Percentiles rank a stretch among this genome's conserved stretches.
phyloP scores from a whole-genome alignment of 2,329 filamentous ascomycete genomes.

The Xylariales sp. region DNA sequence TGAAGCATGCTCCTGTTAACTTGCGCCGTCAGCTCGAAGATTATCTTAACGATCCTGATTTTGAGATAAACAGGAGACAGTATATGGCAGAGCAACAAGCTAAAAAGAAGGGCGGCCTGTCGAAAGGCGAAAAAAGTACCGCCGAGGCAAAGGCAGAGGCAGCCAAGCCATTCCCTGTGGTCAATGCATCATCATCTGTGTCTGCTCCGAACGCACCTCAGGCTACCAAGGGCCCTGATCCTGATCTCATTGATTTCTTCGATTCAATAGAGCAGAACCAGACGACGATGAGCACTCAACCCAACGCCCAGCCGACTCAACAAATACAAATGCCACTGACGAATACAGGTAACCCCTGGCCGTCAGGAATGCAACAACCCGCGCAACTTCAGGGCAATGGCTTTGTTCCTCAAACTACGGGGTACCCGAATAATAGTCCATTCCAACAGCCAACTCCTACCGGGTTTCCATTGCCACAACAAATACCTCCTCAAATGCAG shows the following conservation, averaged over 20 bases:
- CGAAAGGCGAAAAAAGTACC: conserved; percentile 53
- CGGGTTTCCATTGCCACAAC: conserved; percentile 52
- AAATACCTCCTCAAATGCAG: conserved; percentile 57
- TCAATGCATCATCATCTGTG: conserved; percentile 52
- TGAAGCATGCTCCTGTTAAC: conserved; percentile 96
- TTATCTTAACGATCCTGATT: conserved; percentile 93
- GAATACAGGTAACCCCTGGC: conserved; percentile 55
- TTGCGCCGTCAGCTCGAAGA: conserved; percentile 90
- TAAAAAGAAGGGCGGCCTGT: conserved; percentile 62
- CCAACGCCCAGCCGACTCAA: conserved; percentile 52
- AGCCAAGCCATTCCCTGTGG: conserved; percentile 57
- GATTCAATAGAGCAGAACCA: conserved; percentile 92
- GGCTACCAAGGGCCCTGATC: conserved; percentile 71
- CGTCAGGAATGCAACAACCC: conserved; percentile 50
- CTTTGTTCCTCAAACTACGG: conserved; percentile 50
- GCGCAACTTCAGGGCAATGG: conserved; percentile 49
- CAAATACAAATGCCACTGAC: conserved; percentile 47
- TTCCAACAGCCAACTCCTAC: conserved; percentile 56
- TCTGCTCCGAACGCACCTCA: conserved; percentile 57
- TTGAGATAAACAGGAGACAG: conserved; percentile 91
- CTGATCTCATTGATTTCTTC: conserved; percentile 93
- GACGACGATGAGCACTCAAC: conserved; percentile 70
- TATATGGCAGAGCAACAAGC: conserved; percentile 90
- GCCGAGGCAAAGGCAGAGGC: conserved; percentile 53
- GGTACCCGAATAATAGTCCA: conserved; percentile 56